Evolutionary conservation across 352 stramenopile genomes (phyloP), one percentile per base, ranked within the genome.

Genomic region (Phytophthora pluvialis): DNA sequence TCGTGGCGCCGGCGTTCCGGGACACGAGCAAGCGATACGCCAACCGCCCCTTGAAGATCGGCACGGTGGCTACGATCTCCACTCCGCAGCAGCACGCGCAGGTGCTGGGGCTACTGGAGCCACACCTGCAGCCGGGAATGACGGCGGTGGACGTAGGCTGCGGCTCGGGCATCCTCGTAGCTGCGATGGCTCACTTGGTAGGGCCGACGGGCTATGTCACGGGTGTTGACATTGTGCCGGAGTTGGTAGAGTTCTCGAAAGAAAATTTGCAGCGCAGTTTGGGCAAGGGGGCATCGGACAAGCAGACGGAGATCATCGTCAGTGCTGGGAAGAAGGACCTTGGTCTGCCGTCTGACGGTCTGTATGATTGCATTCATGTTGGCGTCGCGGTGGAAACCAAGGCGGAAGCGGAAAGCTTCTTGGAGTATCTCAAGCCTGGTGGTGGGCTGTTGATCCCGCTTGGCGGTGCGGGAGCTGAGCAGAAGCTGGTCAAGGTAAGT

Each of bases 71-170:
- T 40, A 95, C 88, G 8, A 95, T 95, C 52, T 95, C 88, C 32
- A 95, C 88, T 12, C 88, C 88, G 13, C 88, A 95, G 67, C 88
- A 94, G 48, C 88, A 95, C 44, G 88, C 88, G 28, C 81, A 93
- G 64, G 86, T 94, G 11, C 52, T 95, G 54, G 66, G 75, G 15
- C 50, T 90, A n/a, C 51, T 95, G 0, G 82, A 89, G 50, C 45
- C 70, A 18, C 86, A 94, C 35, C 53, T 95, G 52, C 72, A 89
- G 49, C 73, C 81, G 12, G 86, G 86, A 1, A 85, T 81, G 55
- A 70, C 44, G 1, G 82, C 81, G 0, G 63, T 97, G 44, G 89
- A 95, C 56, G 59, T 95, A 16, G 89, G 89, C 26, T 91, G 80
- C 32, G 89, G 89, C n/a, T 95, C 89, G 1, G 89, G 89, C 9